A percentile compares a stretch with the other conserved stretches of the same genome.
Conservation (phyloP, 1,284 basidiomycete genomes). For the Malassezia japonica region DNA sequence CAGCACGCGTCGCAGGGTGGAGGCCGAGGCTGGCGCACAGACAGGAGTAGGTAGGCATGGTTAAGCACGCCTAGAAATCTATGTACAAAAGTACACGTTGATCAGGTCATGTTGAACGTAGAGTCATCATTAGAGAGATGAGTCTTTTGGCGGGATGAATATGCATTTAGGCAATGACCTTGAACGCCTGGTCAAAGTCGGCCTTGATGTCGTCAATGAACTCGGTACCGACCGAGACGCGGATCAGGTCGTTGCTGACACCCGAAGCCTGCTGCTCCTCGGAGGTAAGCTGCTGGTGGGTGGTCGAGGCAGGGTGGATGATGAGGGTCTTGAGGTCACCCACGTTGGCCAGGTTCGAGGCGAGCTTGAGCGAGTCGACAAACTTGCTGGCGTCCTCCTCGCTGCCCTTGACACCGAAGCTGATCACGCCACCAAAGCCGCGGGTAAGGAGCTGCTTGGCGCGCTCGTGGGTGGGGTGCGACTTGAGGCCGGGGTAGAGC, state of each 20-base stretch:
- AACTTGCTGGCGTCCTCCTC: constrained; percentile 57
- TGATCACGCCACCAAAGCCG: constrained; percentile 65
- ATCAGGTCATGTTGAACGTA: too few relatives aligned
- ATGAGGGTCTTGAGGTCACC: constrained; percentile 45
- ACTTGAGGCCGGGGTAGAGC: constrained; percentile 64
- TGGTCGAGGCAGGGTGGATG: constrained; percentile 67
- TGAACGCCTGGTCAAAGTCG: constrained; percentile 64
- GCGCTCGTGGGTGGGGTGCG: constrained; percentile 58
- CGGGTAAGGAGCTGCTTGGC: constrained; percentile 53
- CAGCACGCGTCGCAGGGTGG: too few relatives aligned
- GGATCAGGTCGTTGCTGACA: constrained; percentile 69
- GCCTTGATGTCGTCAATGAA: constrained; percentile 62
- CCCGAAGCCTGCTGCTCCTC: constrained; percentile 64
- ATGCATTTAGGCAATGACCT: constrained; percentile 3
- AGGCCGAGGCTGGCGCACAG: too few relatives aligned
- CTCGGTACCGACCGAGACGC: constrained; percentile 72
- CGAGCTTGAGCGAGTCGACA: constrained; percentile 66
- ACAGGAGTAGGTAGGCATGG: too few relatives aligned
- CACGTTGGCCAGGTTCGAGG: constrained; percentile 48
- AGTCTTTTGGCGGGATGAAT: background rate
- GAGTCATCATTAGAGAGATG: too few relatives aligned
- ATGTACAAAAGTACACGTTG: too few relatives aligned
- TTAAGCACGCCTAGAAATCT: too few relatives aligned
- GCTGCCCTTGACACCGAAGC: constrained; percentile 69
- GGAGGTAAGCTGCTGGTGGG: constrained; percentile 65